These are phyloP conservation scores for Plasmodium vivax DNA, from an alignment of 169 alveolate genomes.

Conservation along the genomic window DNA sequence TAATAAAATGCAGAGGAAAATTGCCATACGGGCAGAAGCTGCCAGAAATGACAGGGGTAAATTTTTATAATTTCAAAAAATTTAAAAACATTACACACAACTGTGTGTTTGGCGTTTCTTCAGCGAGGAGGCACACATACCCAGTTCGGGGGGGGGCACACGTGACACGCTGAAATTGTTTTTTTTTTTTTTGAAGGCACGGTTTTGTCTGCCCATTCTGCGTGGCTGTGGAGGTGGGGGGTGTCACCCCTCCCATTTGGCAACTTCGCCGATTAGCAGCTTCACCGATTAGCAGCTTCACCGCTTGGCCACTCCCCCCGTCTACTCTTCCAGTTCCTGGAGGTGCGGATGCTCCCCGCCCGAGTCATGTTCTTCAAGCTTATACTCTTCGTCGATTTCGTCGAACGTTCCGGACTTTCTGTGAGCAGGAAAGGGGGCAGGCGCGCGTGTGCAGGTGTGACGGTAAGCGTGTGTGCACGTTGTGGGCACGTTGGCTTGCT, in stretches of 20 bases:
- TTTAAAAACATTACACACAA: not conserved
- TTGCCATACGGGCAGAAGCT: not conserved
- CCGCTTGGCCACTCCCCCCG: not conserved
- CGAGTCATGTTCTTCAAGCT: constrained; percentile 51
- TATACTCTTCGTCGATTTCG: constrained; percentile 50
- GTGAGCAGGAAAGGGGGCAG: not conserved
- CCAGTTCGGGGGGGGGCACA: not conserved
- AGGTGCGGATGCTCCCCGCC: constrained; percentile 2
- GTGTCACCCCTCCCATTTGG: not conserved
- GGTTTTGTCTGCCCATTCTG: not conserved
- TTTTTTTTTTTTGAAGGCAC: not conserved
- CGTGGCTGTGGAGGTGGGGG: not conserved
- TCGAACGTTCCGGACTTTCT: constrained; percentile 74
- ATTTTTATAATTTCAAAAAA: not conserved
- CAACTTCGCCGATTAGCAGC: not conserved
- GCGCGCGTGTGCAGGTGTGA: not conserved
- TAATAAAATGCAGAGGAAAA: not conserved
- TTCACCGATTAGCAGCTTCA: no score
- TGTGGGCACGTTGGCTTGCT: not conserved
- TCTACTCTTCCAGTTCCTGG: constrained; percentile 34
- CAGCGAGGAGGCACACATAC: not conserved
- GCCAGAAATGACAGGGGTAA: not conserved
- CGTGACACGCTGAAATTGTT: not conserved
- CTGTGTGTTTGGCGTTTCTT: not conserved
- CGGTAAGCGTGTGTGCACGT: not conserved